Evolutionary conservation across 441 rosid species (phyloP), one percentile per base, ranked within the genome.

Genomic region (Isatis lusitanica): DNA sequence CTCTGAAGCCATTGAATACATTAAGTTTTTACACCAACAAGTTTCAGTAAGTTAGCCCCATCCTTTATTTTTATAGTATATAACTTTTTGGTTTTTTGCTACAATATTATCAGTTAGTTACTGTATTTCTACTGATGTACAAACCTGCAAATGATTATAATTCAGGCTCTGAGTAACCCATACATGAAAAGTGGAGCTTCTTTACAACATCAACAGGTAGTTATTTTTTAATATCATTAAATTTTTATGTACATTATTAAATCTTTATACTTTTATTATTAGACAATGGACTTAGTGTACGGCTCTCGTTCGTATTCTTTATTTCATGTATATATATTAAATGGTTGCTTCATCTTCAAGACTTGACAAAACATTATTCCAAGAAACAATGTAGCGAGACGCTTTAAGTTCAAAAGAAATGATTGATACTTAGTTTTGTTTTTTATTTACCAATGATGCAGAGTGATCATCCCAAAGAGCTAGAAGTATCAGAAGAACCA

Each of bases 11-110:
- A 88, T 92, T 68, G 98, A 91, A 72, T 91, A 89, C 90, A 92
- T 94, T 84, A 92, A 92, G 81, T 90, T 91, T 84, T 88, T 91
- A 82, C 99, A 94, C 81, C 90, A 87, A 21, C 98, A 95, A 86
- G 87, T 95, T 63, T 65, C 75, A 52, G 99, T 95, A 86, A 84
- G 98, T 83, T 67, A 51, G 63, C 47, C 75, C 75, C 76, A 80
- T 80, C 47, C 53, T 13, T 56, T 62, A n/a, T 28, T 62, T 24
- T 9, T 30, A 5, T 48, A 60, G 28, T 40, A 60, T 33, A 50
- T 13, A 51, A 33, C 57, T 57, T 58, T 38, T 58, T 53, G 13
- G 7, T 35, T 26, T 64, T 9, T 26, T 39, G 47, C 60, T 57
- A 39, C 63, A 7, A 24, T 70, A n/a, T 56, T 53, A 68, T 57